phyloP scores from a whole-genome alignment of 1,284 basidiomycete genomes.

The Paramarasmius palmivorus region DNA sequence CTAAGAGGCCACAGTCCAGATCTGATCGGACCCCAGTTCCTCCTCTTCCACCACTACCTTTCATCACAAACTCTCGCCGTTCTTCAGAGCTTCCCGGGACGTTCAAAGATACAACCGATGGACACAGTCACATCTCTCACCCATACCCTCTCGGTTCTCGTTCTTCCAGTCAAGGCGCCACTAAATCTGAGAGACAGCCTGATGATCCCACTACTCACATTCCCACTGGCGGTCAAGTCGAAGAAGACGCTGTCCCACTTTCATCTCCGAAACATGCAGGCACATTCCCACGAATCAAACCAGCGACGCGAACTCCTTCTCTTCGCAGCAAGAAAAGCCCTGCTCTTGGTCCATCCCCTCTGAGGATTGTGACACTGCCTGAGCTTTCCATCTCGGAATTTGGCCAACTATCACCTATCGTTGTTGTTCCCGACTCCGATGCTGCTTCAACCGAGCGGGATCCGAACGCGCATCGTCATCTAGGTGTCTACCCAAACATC shows the following conservation, averaged over 20 bases:
- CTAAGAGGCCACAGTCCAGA: background rate
- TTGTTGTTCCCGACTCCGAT: background rate
- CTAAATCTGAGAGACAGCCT: too few species aligned
- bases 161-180: too few species aligned
- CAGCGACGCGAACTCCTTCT: conserved; percentile 17
- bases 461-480: background rate
- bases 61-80: conserved; percentile 12
- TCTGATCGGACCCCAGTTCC: conserved; percentile 4
- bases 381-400: conserved; percentile 20
- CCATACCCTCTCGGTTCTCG: conserved; percentile 26
- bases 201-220: background rate
- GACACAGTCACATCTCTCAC: conserved; percentile 24
- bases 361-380: conserved; percentile 42
- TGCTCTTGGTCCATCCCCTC: conserved; percentile 41
- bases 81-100: conserved; percentile 2
- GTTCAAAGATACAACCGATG: background rate
- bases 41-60: conserved; percentile 22
- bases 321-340: conserved; percentile 34
- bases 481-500: conserved; percentile 8
- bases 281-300: conserved; percentile 14
- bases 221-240: background rate
- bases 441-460: background rate
- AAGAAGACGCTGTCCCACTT: background rate
- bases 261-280: background rate
- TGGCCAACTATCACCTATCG: background rate